Base-by-base conservation (phyloP, 1,284 basidiomycete genomes). In the Naganishia liquefaciens region DNA sequence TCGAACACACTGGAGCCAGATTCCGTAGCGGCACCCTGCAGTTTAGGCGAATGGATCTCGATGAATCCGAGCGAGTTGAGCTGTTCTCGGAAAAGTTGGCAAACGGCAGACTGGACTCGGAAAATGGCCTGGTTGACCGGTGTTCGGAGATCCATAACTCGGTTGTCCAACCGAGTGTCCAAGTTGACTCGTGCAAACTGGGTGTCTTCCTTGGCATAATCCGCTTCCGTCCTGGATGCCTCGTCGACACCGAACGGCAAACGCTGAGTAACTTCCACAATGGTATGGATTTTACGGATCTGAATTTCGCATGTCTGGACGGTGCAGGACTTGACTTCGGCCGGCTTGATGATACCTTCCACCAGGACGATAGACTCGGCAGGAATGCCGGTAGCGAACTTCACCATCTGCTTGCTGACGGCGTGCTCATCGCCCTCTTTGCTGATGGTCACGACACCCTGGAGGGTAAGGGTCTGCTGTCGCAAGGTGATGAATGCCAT, bases 41-140 rank as follows among this genome's bases (percentile, higher is more conserved):
- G 84, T 80, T 99, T 99, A n/a, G 96, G 95, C 68, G 91, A 93
- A 80, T 99, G 96, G 70, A 99, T 98, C 80, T 99, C 96, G 64
- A 87, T 87, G 61, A 79, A 79, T 39, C 87, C 87, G 64, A 88
- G 80, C 42, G 77, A 79, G 72, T 87, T 86, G 66, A 99, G 83
- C 80, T 87, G 91, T 67, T 90, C 85, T 54, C 95, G 87, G 88
- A 99, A 99, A 54, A 95, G 81, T 67, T 88, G 84, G 72, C 91
- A 88, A 57, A 99, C 89, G 28, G 84, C 93, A 53, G 91, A 88
- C 76, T 95, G 93, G 63, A 99, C 81, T 72, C 84, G 89, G 85
- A 99, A 99, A 69, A 99, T 89, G 27, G 94, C 92, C 81, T 98
- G 94, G 80, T 96, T 99, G 62, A 93, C 92, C 76, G 88, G 88